Evolutionary conservation across 2,329 filamentous ascomycete genomes (phyloP).

Genomic region (Talaromyces funiculosus): DNA sequence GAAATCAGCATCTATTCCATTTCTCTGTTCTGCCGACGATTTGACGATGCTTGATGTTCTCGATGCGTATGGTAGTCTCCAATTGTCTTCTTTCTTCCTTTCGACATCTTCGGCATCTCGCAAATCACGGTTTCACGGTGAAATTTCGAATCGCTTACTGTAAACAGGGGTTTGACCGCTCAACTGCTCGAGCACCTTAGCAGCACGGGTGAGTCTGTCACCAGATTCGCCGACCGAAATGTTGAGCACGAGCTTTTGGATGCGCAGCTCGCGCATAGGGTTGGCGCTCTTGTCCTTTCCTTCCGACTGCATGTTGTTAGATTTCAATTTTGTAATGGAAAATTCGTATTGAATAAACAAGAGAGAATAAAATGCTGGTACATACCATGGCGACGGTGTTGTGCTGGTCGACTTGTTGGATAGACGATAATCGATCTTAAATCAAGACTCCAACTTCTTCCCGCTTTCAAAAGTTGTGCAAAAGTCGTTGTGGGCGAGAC

Average conservation of each 20-base stretch:
- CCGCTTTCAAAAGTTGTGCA: constrained; percentile 13
- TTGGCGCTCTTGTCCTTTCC: constrained; percentile 74
- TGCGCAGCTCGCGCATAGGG: constrained; percentile 99
- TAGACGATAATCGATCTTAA: constrained; percentile 23
- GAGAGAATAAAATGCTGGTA: constrained; percentile 1
- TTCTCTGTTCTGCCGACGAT: not conserved
- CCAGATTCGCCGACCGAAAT: constrained; percentile 99
- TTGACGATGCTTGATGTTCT: not conserved
- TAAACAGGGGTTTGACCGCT: constrained; percentile 99
- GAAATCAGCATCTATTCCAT: constrained; percentile 17
- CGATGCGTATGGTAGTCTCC: not conserved
- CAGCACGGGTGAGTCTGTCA: constrained; percentile 99
- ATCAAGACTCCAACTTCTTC: constrained; percentile 6
- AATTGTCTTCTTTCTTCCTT: not conserved
- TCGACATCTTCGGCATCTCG: not conserved
- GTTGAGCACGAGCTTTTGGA: constrained; percentile 99
- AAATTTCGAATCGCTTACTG: constrained; percentile 61
- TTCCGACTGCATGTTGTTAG: constrained; percentile 54
- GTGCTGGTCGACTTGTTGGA: constrained; percentile 34
- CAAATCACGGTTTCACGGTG: not conserved
- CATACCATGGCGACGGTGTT: constrained; percentile 47
- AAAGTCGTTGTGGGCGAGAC: constrained; percentile 16
- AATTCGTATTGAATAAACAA: not conserved
- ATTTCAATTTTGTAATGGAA: no score
- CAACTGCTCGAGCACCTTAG: constrained; percentile 99